Base-by-base conservation (phyloP, 225 moss, liverwort and hornwort species). In the Physcomitrium patens region DNA sequence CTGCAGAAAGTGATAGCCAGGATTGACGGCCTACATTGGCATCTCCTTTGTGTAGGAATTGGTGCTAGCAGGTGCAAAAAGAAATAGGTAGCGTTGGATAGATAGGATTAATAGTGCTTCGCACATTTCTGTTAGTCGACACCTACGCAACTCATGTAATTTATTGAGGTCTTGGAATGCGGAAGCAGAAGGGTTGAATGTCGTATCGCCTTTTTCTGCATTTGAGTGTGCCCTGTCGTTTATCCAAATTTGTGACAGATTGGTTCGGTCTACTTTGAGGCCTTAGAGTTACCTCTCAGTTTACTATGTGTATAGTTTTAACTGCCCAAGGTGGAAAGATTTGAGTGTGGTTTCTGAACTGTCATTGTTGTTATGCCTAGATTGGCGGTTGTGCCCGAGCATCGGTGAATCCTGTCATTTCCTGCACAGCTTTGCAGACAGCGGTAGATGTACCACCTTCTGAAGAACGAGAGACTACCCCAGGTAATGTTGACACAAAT, bases 391-490 rank as follows among this genome's bases (percentile, higher is more conserved):
- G 23, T 61, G 7, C 18, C 3, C 31, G 42, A 55, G 62, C 76
- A 41, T 64, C 56, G 27, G 15, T 65, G 8, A 79, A 68, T 63
- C 50, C 82, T 72, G 65, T 41, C 41, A 47, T 69, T 43, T 61
- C 65, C 28, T 87, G 86, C 76, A 78, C 76, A 73, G 86, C 82
- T 50, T 61, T 84, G 63, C 79, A 84, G 45, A 87, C 80, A 26
- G 65, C 75, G 57, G 63, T 66, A 22, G 81, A 78, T 65, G 81
- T 72, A 60, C 73, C 89, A 46, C 51, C 78, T 60, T 50, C 76
- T 50, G 82, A 73, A 83, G 83, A 81, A 8, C 80, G 76, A 72
- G 89, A 87, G 68, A 76, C 68, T 10, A 76, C 76, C 10, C 50
- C 80, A 63, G 92, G 92, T 90, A 81, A 53, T 60, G 44, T 57